These are phyloP conservation scores for Trichoderma sp. DNA, from an alignment of 2,329 filamentous ascomycete species.

Conservation along the genomic window DNA sequence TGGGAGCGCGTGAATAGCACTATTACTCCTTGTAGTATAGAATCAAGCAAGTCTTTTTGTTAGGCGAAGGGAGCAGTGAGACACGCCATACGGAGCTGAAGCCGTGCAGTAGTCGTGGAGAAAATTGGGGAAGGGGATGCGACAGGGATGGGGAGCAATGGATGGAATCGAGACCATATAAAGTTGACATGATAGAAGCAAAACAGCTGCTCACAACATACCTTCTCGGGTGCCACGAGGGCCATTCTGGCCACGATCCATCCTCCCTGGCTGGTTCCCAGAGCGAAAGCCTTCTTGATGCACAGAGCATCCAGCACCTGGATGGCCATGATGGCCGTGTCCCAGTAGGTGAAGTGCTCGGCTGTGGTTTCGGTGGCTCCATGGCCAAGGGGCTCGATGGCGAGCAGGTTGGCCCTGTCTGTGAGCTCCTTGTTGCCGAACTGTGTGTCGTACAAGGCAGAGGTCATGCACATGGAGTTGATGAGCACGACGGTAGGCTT, in stretches of 20 bases:
- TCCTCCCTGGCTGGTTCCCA: constrained; percentile 57
- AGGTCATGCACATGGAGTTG: constrained; percentile 56
- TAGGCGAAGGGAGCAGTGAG: constrained; percentile 14
- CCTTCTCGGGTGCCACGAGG: constrained; percentile 52
- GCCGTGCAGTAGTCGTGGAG: constrained; percentile 3
- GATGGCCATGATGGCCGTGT: constrained; percentile 55
- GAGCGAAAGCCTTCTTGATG: constrained; percentile 51
- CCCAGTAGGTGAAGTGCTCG: constrained; percentile 60
- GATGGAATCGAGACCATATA: not conserved
- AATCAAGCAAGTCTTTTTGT: not conserved
- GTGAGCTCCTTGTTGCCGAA: constrained; percentile 47
- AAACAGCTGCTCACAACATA: constrained; percentile 33
- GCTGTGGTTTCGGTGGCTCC: constrained; percentile 47
- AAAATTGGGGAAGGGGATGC: not conserved
- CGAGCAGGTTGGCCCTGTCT: constrained; percentile 51
- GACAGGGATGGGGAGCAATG: not conserved
- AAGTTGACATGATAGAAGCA: not conserved
- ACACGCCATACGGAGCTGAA: constrained; percentile 12
- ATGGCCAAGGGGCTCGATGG: constrained; percentile 57
- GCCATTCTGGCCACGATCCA: constrained; percentile 56
- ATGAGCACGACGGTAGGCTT: constrained; percentile 57
- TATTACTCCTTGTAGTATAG: not conserved
- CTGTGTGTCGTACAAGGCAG: constrained; percentile 50
- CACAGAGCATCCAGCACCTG: constrained; percentile 57
- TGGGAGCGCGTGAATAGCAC: not conserved